Base-by-base conservation (phyloP, 108 stramenopile species). In the Pseudonitzschia multiseries region DNA sequence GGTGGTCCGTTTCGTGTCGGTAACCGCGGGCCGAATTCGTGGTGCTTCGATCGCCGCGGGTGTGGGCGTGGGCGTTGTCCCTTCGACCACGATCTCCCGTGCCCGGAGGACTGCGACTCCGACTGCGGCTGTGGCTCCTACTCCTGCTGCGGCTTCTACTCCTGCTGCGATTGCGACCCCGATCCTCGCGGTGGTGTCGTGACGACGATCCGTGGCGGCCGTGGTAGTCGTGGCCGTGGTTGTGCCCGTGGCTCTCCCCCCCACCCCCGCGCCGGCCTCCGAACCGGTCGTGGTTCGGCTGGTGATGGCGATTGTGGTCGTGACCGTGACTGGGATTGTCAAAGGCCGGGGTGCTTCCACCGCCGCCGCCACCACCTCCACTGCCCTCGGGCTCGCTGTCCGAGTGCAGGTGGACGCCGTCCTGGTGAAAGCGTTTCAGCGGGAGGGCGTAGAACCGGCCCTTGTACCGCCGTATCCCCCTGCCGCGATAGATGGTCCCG, bases 391-490 rank as follows among this genome's bases (percentile, higher is more conserved):
- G 61, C n/a, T 62, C 61, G 61, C 36, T 62, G 61, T 62, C 69
- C 28, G 53, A 70, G 48, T 50, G 51, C 27, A 57, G 32, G 20
- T 75, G 72, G 0, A 81, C 72, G 33, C 81, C 77, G 65, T 76
- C 71, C 60, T 84, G 82, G 70, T 77, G 83, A 59, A 84, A 87
- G 40, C 87, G 72, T 52, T 84, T 74, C 18, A 87, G 56, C 0
- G 87, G 83, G 24, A 87, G 59, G 26, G 84, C 64, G 73, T 84
- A 84, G 60, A 80, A 84, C n/a, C 87, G 75, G 5, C 87, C 87
- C 64, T 87, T 83, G 71, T 84, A 87, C 8, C 80, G 73, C n/a
- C 87, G 71, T 4, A 80, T 73, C 3, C 87, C 87, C 52, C 77
- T 69, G 29, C 86, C 87, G 40, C 81, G 82, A 64, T 87, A 87